These are phyloP conservation scores for Syzygium oleosum DNA, from an alignment of 345 rosid species.

Conservation along the genomic window DNA sequence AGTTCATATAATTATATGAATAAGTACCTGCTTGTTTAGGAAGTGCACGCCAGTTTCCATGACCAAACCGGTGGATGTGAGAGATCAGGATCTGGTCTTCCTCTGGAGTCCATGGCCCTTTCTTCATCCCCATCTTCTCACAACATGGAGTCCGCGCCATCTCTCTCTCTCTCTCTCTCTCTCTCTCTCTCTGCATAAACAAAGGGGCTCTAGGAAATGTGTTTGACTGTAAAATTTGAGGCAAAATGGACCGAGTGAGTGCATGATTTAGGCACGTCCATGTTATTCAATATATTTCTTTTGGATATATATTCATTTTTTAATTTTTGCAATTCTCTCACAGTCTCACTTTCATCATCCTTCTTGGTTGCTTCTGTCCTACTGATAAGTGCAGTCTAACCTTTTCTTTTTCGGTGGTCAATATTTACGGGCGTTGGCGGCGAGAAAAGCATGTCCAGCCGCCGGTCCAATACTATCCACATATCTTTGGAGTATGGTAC, in stretches of 20 bases:
- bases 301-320: neutral
- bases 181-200: neutral
- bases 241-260: neutral
- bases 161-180: neutral
- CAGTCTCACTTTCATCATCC: neutral
- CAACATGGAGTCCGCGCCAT: conserved; percentile 30
- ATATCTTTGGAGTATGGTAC: neutral
- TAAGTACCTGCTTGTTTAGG: conserved; percentile 37
- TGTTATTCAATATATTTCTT: neutral
- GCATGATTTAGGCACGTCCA: neutral
- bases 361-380: neutral
- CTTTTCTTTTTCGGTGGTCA: neutral
- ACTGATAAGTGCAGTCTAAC: neutral
- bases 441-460: neutral
- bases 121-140: conserved; percentile 35
- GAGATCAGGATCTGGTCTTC: conserved; percentile 30
- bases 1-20: neutral
- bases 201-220: neutral
- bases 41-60: conserved; percentile 40
- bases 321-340: neutral
- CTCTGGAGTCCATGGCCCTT: conserved; percentile 45
- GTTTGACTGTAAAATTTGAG: neutral
- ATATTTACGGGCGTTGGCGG: neutral
- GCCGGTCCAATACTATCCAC: neutral
- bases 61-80: conserved; percentile 23